Evolutionary conservation across 2,329 filamentous ascomycete genomes (phyloP).

Genomic region (Beauveria medogensis): DNA sequence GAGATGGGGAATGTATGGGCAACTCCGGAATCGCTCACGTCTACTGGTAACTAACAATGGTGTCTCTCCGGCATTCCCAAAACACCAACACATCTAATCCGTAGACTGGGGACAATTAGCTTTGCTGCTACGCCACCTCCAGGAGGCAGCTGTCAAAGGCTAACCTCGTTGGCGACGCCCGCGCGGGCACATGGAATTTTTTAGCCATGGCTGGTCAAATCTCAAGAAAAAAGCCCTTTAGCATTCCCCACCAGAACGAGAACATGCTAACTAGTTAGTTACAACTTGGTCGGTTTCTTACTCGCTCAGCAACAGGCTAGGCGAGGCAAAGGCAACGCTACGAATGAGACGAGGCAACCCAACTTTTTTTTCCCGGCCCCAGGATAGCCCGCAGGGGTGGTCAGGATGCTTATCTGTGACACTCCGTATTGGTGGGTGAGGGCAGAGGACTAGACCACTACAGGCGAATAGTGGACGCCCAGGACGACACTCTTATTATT

Average conservation of each 20-base stretch:
- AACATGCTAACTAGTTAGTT: neutral
- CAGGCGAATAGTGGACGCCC: neutral
- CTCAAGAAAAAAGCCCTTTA: neutral
- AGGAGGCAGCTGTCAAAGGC: neutral
- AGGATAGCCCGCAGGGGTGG: neutral
- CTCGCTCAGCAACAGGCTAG: slow-evolving; percentile 3
- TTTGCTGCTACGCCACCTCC: neutral
- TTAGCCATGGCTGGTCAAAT: neutral
- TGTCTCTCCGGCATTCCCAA: neutral
- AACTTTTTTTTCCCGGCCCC: neutral
- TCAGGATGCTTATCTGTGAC: slow-evolving; percentile 11
- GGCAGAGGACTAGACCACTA: neutral
- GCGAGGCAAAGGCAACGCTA: neutral
- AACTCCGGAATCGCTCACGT: slow-evolving; percentile 8
- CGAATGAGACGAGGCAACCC: neutral
- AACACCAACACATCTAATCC: neutral
- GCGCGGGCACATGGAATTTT: neutral
- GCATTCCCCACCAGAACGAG: neutral
- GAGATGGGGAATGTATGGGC: slow-evolving; percentile 1
- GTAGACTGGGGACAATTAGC: neutral
- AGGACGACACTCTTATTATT: too few species aligned
- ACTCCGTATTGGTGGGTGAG: slow-evolving; percentile 9
- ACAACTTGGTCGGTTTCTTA: slow-evolving; percentile 3
- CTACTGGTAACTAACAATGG: neutral
- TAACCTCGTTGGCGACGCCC: neutral